Conservation (phyloP, 192 early-diverging fungal species). For the Thoreauomyces humboldtii region DNA sequence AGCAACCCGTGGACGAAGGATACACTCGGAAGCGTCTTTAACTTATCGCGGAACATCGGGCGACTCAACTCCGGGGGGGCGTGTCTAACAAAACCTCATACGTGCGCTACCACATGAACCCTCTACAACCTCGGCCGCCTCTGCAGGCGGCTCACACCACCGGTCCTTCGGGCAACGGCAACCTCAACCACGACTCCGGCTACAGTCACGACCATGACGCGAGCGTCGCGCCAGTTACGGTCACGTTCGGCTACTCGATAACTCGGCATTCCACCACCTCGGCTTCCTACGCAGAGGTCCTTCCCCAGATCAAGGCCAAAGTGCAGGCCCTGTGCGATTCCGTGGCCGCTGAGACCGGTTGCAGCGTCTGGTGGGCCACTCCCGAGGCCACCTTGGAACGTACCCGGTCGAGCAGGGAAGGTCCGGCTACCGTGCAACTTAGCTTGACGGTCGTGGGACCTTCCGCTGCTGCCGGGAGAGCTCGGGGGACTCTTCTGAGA, state of each 20-base stretch:
- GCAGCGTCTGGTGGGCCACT: constrained; percentile 11
- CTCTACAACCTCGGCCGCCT: too few species aligned
- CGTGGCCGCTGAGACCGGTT: constrained; percentile 9
- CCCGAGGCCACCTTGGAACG: constrained; percentile 17
- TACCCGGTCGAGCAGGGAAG: constrained; percentile 10
- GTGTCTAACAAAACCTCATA: too few species aligned
- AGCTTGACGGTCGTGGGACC: constrained; percentile 33
- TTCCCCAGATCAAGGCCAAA: constrained; percentile 5
- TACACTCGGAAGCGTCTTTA: too few species aligned
- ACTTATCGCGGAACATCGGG: too few species aligned
- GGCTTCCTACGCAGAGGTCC: not conserved
- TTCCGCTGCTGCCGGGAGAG: constrained; percentile 12
- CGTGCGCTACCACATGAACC: too few species aligned
- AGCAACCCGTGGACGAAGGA: too few species aligned
- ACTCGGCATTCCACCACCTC: not conserved
- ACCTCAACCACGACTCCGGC: too few species aligned
- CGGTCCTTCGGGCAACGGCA: too few species aligned
- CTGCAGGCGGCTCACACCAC: too few species aligned
- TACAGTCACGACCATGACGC: too few species aligned
- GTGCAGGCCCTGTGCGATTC: constrained; percentile 19
- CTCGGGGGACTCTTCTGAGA: constrained; percentile 29
- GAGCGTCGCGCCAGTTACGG: not conserved
- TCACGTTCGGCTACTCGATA: constrained; percentile 23
- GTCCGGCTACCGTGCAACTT: constrained; percentile 24
- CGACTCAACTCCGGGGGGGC: too few species aligned